Evolutionary conservation across 2,329 filamentous ascomycete species (phyloP).

Genomic region (Apiospora aurea): DNA sequence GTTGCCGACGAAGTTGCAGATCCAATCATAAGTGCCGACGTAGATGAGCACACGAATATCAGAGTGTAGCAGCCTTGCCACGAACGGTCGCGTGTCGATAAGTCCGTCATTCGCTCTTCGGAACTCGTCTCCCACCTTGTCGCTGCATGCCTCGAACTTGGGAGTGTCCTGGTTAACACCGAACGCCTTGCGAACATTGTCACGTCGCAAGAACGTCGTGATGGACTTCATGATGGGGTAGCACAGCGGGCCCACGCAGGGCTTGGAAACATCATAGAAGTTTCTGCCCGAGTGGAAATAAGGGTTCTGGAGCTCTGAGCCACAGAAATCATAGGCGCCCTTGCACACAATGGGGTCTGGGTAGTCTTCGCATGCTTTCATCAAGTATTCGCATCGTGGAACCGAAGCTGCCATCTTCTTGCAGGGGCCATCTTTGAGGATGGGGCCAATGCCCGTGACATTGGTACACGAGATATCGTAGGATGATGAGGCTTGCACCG

Average conservation of each 20-base stretch:
- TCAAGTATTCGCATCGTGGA: slow-evolving; percentile 52
- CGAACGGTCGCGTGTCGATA: slow-evolving; percentile 42
- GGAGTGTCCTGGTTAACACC: slow-evolving; percentile 30
- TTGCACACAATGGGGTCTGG: slow-evolving; percentile 50
- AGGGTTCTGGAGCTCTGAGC: slow-evolving; percentile 45
- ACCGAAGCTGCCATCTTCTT: slow-evolving; percentile 51
- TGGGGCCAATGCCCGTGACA: slow-evolving; percentile 41
- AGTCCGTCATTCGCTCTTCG: slow-evolving; percentile 39
- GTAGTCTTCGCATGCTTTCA: slow-evolving; percentile 46
- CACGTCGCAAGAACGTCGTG: slow-evolving; percentile 37
- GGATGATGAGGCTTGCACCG: slow-evolving; percentile 29
- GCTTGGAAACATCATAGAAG: slow-evolving; percentile 51
- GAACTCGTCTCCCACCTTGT: slow-evolving; percentile 41
- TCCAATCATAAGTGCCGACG: slow-evolving; percentile 48
- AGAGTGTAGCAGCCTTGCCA: slow-evolving; percentile 45
- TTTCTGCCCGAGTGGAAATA: slow-evolving; percentile 52
- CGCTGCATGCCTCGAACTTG: slow-evolving; percentile 27
- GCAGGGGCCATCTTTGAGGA: slow-evolving; percentile 35
- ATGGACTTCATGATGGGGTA: slow-evolving; percentile 41
- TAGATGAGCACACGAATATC: slow-evolving; percentile 48
- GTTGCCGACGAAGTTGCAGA: slow-evolving; percentile 50
- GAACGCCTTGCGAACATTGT: slow-evolving; percentile 31
- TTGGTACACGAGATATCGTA: slow-evolving; percentile 41
- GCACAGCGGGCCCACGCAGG: slow-evolving; percentile 48
- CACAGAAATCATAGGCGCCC: slow-evolving; percentile 46